Conservation (phyloP, 2,329 filamentous ascomycete genomes). For the Truncatella angustata region DNA sequence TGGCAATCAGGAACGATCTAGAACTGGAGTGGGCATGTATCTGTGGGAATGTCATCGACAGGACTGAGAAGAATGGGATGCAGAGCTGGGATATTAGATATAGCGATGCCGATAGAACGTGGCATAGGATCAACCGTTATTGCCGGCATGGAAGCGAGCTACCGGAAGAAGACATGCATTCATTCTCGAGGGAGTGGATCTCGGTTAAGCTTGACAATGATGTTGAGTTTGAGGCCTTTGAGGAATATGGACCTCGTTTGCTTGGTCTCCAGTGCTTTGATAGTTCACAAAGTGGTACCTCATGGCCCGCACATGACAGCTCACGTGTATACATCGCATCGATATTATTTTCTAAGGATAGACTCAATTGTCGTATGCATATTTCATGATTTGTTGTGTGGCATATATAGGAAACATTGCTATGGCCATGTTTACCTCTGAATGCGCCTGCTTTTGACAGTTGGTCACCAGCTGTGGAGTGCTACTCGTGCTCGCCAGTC, state of each 20-base stretch:
- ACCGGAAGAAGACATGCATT: background rate
- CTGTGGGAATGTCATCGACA: slow-evolving; percentile 14
- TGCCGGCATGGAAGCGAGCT: background rate
- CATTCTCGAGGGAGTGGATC: background rate
- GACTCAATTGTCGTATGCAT: too few species aligned
- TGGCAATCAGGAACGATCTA: slow-evolving; percentile 22
- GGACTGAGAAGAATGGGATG: background rate
- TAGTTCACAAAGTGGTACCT: too few species aligned
- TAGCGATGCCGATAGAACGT: background rate
- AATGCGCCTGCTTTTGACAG: too few species aligned
- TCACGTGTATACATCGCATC: too few species aligned
- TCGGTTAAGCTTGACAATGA: background rate
- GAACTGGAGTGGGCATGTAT: slow-evolving; percentile 21
- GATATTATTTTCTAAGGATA: too few species aligned
- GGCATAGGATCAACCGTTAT: background rate
- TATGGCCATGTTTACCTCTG: too few species aligned
- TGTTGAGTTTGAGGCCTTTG: background rate
- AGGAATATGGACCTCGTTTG: background rate
- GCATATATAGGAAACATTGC: too few species aligned
- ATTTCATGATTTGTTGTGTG: too few species aligned
- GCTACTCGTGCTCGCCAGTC: too few species aligned
- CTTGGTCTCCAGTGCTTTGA: too few species aligned
- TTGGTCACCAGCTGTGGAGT: too few species aligned
- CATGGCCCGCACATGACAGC: too few species aligned
- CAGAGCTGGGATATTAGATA: background rate